Base-by-base conservation (phyloP, 2,329 filamentous ascomycete species). In the Pyrenochaeta sp. region DNA sequence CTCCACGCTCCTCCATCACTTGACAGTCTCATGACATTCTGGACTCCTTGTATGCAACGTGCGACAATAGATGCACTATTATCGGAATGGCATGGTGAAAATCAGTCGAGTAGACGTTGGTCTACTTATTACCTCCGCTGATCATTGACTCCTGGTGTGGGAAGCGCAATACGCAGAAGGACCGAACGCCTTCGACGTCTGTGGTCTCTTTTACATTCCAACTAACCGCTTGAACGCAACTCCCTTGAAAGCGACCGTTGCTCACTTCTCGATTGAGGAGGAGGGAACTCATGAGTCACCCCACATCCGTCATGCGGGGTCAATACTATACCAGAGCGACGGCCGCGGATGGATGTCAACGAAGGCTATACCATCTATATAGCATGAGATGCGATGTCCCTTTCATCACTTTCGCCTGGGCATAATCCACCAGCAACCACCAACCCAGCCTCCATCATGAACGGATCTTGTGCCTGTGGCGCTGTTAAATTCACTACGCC, bases 401-500 rank as follows among this genome's bases (percentile, higher is more conserved):
- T 19, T 19, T 19, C 19, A 19, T 19, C 19, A 25, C 7, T 10
- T 39, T 30, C 25, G 19, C 8, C 44, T 34, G 7, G 27, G 5
- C 19, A n/a, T 30, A 32, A 12, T 9, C 25, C 25, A 19, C 32
- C 27, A 32, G 39, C 36, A 48, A 45, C 36, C 37, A 36, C 19
- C 40, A 51, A 2, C 7, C 49, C 19, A 44, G 34, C 5, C 45
- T 39, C 40, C 59, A 58, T 10, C 10, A 72, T 72, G 69, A 60
- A 72, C 43, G 67, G 62, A n/a, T 69, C 65, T 3, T 91, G 89
- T 72, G 87, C 90, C 73, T 92, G 90, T 79, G 86, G 87, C 51
- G 77, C 83, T 15, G 82, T 91, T 52, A 69, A 72, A 37, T 91
- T 91, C 80, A 84, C 80, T 61, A 90, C 88, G 30, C 87, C 89